These are phyloP conservation scores for Plasmopara halstedii DNA, from an alignment of 352 stramenopile genomes.

Conservation along the genomic window DNA sequence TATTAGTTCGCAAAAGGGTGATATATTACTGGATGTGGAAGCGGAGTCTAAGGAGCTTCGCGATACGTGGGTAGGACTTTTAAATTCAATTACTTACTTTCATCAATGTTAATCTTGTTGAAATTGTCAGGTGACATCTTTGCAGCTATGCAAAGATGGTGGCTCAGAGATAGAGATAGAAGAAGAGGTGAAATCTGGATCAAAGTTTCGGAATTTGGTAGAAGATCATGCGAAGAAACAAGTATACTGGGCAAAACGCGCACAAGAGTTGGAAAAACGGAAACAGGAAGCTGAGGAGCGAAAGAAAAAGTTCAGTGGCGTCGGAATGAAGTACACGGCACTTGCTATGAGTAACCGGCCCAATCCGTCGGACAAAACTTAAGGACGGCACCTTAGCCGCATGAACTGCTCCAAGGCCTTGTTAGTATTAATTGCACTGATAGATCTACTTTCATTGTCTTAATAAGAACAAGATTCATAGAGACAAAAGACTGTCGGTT, in stretches of 20 bases:
- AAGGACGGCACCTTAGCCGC: background rate
- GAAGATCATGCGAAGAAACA: conserved; percentile 74
- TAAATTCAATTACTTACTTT: background rate
- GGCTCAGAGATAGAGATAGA: conserved; percentile 23
- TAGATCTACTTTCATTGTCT: background rate
- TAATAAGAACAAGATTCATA: background rate
- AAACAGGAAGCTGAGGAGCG: conserved; percentile 68
- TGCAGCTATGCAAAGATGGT: conserved; percentile 69
- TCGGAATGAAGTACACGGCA: conserved; percentile 79
- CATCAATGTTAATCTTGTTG: background rate
- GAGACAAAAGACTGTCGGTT: too few species aligned
- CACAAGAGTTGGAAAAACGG: conserved; percentile 64
- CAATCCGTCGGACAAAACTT: conserved; percentile 10
- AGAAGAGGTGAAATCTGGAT: conserved; percentile 25
- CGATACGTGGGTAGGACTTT: conserved; percentile 49
- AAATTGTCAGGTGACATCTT: conserved; percentile 40
- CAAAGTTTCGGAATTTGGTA: conserved; percentile 62
- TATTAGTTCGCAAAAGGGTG: conserved; percentile 52
- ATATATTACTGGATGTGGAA: conserved; percentile 63
- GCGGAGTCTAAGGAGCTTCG: conserved; percentile 52
- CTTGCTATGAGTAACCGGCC: conserved; percentile 65
- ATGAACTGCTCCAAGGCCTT: background rate
- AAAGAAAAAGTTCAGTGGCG: conserved; percentile 66
- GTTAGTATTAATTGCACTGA: background rate
- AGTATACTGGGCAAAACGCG: conserved; percentile 69